Evolutionary conservation across 1,284 basidiomycete genomes (phyloP).

Genomic region (Pisolithus thermaeus): DNA sequence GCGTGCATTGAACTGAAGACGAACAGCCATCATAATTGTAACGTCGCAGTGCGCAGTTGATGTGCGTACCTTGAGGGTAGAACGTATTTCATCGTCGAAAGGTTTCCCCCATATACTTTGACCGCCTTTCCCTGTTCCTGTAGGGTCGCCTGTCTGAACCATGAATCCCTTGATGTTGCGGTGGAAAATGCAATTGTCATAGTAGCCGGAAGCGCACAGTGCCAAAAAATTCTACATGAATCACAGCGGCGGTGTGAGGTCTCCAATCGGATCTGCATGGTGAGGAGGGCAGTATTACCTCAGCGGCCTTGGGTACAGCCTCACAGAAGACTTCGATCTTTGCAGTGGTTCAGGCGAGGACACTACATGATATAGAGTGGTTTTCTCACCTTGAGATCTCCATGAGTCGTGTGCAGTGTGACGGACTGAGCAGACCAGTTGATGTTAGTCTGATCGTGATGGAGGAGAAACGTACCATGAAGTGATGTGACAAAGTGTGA

Average conservation of each 20-base stretch:
- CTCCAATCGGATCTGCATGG: too few species aligned
- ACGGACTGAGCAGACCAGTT: slow-evolving; percentile 62
- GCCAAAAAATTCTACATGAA: slow-evolving; percentile 86
- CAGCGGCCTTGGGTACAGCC: slow-evolving; percentile 88
- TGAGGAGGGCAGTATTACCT: slow-evolving; percentile 46
- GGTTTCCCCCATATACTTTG: slow-evolving; percentile 85
- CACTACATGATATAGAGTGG: neutral
- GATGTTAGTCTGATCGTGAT: too few species aligned
- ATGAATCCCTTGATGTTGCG: slow-evolving; percentile 96
- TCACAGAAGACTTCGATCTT: slow-evolving; percentile 98
- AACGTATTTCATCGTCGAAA: slow-evolving; percentile 85
- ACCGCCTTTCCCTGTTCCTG: slow-evolving; percentile 75
- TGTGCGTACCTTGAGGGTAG: slow-evolving; percentile 77
- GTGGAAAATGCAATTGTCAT: slow-evolving; percentile 86
- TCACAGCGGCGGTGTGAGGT: slow-evolving; percentile 2
- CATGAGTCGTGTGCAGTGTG: slow-evolving; percentile 89
- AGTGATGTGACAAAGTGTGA: slow-evolving; percentile 21
- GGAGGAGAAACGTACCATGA: slow-evolving; percentile 26
- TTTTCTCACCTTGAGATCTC: slow-evolving; percentile 82
- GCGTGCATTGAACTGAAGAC: slow-evolving; percentile 78
- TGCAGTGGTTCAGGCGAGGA: slow-evolving; percentile 9
- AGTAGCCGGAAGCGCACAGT: slow-evolving; percentile 85
- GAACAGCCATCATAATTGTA: neutral
- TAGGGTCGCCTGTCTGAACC: slow-evolving; percentile 88
- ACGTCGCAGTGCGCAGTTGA: neutral